Evolutionary conservation across 352 stramenopile genomes (phyloP), one percentile per base, ranked within the genome.

Genomic region (Phytophthora palmivora): DNA sequence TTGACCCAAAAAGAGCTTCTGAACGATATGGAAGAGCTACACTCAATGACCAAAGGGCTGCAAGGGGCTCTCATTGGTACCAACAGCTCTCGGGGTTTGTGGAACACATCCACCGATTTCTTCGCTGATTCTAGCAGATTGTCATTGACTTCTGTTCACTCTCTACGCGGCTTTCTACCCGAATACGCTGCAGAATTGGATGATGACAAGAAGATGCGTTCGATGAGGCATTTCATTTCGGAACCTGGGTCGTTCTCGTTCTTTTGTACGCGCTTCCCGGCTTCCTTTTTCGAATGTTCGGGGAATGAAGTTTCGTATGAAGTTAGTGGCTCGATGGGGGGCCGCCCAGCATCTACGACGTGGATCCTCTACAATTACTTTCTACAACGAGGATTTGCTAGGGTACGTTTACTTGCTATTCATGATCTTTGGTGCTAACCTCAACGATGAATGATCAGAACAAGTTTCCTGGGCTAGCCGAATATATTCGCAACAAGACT

Each of bases 311-410:
- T 6, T 28, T 24, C 36, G 28, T 16, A 19, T 14, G 28, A 34
- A 39, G 37, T 30, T 50, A 34, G 41, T 58, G 36, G 22, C 1
- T 63, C 26, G 41, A 61, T 44, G 1, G 16, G 49, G 6, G 18
- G 15, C 32, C 48, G 21, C 11, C n/a, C 61, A 32, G 42, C 38
- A 19, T 56, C 55, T 10, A 64, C 48, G 16, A 84, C 75, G 9
- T 71, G 74, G 62, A 57, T 84, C 12, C 67, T 90, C 11, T 92
- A 92, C 75, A 94, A 93, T 55, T 93, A 92, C 59, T 87, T 82
- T 50, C 37, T 89, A 5, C 83, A 92, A 50, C 82, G 84, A 21
- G 80, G 72, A 2, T 90, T 95, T 52, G 50, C 67, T 21, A 81
- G 78, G 58, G 87, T 95, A 74, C 26, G 79, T 74, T 51, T 41